A percentile compares a stretch with the other conserved stretches of the same genome.
Conservation (phyloP, 2,329 filamentous ascomycete species). For the Epichloe coenophiala region DNA sequence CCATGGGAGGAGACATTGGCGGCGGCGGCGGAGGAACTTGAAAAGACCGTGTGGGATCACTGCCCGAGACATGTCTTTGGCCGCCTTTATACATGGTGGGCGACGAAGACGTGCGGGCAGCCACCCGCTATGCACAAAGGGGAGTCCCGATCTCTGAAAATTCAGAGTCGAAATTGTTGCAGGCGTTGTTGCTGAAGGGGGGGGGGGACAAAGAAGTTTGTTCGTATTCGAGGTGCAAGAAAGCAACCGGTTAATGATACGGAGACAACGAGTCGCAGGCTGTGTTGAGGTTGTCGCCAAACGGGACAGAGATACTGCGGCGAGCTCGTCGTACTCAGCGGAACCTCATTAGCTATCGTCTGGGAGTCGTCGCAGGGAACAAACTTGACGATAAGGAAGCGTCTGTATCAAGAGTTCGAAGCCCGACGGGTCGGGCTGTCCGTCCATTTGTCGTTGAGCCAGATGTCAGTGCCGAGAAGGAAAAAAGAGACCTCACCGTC, state of each 20-base stretch:
- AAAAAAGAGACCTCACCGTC: neutral
- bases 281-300: constrained; percentile 1
- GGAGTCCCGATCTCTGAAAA: neutral
- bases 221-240: neutral
- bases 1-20: constrained; percentile 37
- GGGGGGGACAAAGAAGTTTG: neutral
- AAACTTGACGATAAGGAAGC: neutral
- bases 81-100: constrained; percentile 40
- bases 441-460: neutral
- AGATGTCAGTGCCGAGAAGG: neutral
- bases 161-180: neutral
- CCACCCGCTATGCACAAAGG: neutral
- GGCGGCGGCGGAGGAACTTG: constrained; percentile 44
- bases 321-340: constrained; percentile 1
- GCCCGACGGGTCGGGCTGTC: neutral
- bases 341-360: constrained; percentile 1
- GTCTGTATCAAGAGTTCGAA: neutral
- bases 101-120: neutral
- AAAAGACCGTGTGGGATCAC: constrained; percentile 37
- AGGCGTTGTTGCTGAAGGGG: neutral
- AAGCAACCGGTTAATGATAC: neutral
- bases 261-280: neutral
- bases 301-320: constrained; percentile 1
- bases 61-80: constrained; percentile 33
- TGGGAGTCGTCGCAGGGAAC: neutral